Evolutionary conservation across 2,329 filamentous ascomycete genomes (phyloP).

Genomic region (Lithohypha guttulata): DNA sequence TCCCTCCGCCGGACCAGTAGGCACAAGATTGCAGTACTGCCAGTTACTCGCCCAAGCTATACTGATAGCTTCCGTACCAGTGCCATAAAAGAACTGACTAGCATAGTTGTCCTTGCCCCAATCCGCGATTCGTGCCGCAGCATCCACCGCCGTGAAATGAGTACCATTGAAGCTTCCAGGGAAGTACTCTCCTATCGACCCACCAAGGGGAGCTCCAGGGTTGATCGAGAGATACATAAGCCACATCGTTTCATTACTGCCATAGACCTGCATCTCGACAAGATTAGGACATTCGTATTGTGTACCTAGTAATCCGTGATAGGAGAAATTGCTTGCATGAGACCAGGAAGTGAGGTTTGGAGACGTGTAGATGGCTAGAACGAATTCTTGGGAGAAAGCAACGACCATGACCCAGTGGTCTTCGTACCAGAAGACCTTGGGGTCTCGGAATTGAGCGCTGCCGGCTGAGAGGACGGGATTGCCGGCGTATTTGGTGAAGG

Average conservation of each 20-base stretch:
- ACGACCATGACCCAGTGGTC: constrained; percentile 49
- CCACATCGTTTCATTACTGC: constrained; percentile 17
- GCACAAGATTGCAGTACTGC: constrained; percentile 46
- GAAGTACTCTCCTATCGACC: constrained; percentile 23
- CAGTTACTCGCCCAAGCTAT: constrained; percentile 51
- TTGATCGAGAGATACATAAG: constrained; percentile 26
- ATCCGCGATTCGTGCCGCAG: constrained; percentile 21
- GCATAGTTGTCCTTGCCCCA: constrained; percentile 33
- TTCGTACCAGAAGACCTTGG: constrained; percentile 51
- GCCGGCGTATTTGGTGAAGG: constrained; percentile 46
- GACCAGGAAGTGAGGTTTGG: constrained; percentile 50
- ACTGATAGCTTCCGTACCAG: constrained; percentile 34
- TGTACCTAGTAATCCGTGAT: constrained; percentile 41
- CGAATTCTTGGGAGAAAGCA: constrained; percentile 45
- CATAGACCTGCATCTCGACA: constrained; percentile 42
- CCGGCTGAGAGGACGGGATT: constrained; percentile 52
- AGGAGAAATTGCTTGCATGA: constrained; percentile 47
- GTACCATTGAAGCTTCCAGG: constrained; percentile 54
- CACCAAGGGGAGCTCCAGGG: constrained; percentile 28
- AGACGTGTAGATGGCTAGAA: constrained; percentile 52
- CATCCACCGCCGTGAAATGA: constrained; percentile 33
- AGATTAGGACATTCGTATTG: constrained; percentile 57
- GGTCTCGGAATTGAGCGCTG: constrained; percentile 52
- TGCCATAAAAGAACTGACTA: constrained; percentile 45
- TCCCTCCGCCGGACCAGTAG: constrained; percentile 42